Evolutionary conservation across 2,329 filamentous ascomycete genomes (phyloP).

Genomic region (Talaromyces atroroseus): DNA sequence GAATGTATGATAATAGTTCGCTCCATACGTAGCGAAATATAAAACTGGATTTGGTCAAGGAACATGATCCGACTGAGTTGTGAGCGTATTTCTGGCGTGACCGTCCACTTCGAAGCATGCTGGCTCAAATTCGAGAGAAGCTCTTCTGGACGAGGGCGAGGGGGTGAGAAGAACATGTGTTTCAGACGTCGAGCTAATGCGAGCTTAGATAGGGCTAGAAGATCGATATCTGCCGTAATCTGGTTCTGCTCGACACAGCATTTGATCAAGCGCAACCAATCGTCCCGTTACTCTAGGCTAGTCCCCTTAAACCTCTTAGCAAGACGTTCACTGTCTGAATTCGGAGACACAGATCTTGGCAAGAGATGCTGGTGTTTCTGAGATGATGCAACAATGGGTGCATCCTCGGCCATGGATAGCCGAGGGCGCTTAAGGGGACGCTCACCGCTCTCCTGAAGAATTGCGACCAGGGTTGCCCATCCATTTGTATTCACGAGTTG

Average conservation of each 20-base stretch:
- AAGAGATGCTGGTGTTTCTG: conserved; percentile 31
- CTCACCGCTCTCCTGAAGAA: conserved; percentile 97
- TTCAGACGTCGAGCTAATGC: too few relatives aligned
- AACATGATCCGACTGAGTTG: not conserved
- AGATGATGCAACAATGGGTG: conserved; percentile 25
- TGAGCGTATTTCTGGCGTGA: not conserved
- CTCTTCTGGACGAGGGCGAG: not conserved
- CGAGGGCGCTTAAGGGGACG: conserved; percentile 70
- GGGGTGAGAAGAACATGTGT: too few relatives aligned
- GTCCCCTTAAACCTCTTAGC: conserved; percentile 62
- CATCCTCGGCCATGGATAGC: conserved; percentile 36
- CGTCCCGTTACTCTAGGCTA: conserved; percentile 44
- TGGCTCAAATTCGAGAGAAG: not conserved
- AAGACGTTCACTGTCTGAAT: conserved; percentile 53
- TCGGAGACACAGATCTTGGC: conserved; percentile 35
- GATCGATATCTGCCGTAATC: too few relatives aligned
- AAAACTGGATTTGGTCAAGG: not conserved
- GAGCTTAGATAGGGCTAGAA: too few relatives aligned
- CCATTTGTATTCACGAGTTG: conserved; percentile 81
- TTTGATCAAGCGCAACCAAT: not conserved
- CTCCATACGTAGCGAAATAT: not conserved
- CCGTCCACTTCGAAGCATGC: not conserved
- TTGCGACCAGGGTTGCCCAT: conserved; percentile 89
- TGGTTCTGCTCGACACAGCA: not conserved
- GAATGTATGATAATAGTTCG: not conserved